These are phyloP conservation scores for Candida yuanshanica DNA, from an alignment of 805 yeast genomes.

Conservation along the genomic window DNA sequence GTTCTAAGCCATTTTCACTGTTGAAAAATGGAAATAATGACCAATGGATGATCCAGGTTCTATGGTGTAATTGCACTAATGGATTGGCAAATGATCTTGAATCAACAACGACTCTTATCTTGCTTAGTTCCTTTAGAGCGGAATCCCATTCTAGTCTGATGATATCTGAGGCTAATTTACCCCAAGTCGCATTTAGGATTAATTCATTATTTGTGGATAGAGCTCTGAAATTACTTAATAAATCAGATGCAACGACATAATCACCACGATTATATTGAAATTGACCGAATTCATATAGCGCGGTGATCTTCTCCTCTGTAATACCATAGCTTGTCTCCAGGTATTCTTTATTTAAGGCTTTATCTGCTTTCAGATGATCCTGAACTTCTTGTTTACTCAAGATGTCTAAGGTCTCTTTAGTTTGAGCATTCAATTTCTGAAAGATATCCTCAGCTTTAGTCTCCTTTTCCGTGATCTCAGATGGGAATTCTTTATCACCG, in stretches of 20 bases:
- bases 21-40: slow-evolving; percentile 58
- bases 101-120: slow-evolving; percentile 54
- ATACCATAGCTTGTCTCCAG: slow-evolving; percentile 40
- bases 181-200: slow-evolving; percentile 59
- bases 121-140: slow-evolving; percentile 47
- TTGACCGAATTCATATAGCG: slow-evolving; percentile 53
- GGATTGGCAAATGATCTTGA: slow-evolving; percentile 47
- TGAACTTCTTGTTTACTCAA: slow-evolving; percentile 46
- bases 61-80: slow-evolving; percentile 51
- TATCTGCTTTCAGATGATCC: slow-evolving; percentile 48
- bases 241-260: slow-evolving; percentile 52
- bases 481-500: slow-evolving; percentile 34
- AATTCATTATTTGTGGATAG: slow-evolving; percentile 46
- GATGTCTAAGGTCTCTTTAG: slow-evolving; percentile 40
- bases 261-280: slow-evolving; percentile 61
- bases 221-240: slow-evolving; percentile 50
- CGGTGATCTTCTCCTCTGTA: slow-evolving; percentile 42
- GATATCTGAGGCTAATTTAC: slow-evolving; percentile 58
- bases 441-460: slow-evolving; percentile 34
- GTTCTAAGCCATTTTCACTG: slow-evolving; percentile 44
- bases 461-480: slow-evolving; percentile 36
- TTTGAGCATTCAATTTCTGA: slow-evolving; percentile 33
- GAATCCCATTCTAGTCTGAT: slow-evolving; percentile 46
- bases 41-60: slow-evolving; percentile 70
- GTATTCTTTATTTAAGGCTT: slow-evolving; percentile 44